phyloP scores from a whole-genome alignment of 2,329 filamentous ascomycete genomes.

The Sarocladiaceae sp. region DNA sequence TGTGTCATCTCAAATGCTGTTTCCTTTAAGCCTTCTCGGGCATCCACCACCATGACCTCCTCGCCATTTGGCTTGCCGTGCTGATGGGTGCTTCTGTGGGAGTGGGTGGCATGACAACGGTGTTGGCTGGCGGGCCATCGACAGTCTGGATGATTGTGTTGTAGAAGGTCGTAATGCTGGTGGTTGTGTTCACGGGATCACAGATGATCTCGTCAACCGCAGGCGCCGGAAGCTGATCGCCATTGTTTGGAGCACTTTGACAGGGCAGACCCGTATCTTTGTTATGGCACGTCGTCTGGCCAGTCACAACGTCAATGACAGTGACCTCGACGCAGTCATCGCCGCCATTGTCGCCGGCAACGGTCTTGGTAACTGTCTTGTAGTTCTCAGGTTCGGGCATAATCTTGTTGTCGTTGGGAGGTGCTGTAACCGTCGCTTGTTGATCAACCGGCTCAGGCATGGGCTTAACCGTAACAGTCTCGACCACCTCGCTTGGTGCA shows the following conservation, averaged over 20 bases:
- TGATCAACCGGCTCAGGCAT: constrained; percentile 10
- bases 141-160: constrained; percentile 30
- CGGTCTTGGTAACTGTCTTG: constrained; percentile 18
- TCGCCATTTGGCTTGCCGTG: not conserved
- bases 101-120: not conserved
- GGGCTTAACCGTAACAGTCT: constrained; percentile 4
- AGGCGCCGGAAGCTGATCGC: constrained; percentile 13
- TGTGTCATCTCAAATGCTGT: too few relatives aligned
- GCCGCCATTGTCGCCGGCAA: constrained; percentile 15
- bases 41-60: constrained; percentile 2
- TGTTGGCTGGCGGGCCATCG: constrained; percentile 9
- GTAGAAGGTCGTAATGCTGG: constrained; percentile 27
- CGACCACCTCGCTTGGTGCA: too few relatives aligned
- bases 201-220: constrained; percentile 16
- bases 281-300: constrained; percentile 19
- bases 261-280: too few relatives aligned
- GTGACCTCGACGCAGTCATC: constrained; percentile 25
- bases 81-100: not conserved
- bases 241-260: constrained; percentile 20
- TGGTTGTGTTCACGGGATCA: constrained; percentile 17
- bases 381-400: constrained; percentile 14
- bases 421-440: constrained; percentile 20
- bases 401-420: constrained; percentile 14
- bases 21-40: constrained; percentile 2
- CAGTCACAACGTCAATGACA: constrained; percentile 24